Evolutionary conservation across 306 rosid genomes (phyloP).

Genomic region (Quercus rubra): DNA sequence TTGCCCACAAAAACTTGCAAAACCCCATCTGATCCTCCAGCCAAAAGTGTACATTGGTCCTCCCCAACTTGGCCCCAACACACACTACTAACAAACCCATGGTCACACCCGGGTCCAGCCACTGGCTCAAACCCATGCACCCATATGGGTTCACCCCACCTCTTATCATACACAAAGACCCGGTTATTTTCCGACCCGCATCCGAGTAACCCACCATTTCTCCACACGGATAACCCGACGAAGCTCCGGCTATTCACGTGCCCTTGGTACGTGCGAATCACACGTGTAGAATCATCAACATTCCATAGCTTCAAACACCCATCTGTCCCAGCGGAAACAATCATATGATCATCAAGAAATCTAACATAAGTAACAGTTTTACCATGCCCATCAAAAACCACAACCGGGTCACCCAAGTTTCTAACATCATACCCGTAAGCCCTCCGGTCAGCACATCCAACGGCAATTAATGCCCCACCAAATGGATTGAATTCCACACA

Average conservation of each 20-base stretch:
- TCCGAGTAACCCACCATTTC: constrained; percentile 45
- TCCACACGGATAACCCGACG: constrained; percentile 60
- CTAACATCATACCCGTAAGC: constrained; percentile 53
- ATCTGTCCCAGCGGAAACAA: constrained; percentile 45
- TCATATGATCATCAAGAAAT: constrained; percentile 30
- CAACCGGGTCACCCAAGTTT: constrained; percentile 38
- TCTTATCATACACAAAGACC: constrained; percentile 49
- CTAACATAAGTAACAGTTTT: constrained; percentile 52
- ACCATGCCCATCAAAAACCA: constrained; percentile 40
- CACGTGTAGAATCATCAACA: constrained; percentile 17
- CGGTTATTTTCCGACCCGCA: constrained; percentile 59
- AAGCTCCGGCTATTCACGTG: constrained; percentile 52
- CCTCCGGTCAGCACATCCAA: constrained; percentile 55
- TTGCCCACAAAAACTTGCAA: constrained; percentile 52
- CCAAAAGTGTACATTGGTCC: constrained; percentile 43
- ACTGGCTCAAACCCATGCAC: constrained; percentile 32
- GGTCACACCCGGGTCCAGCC: constrained; percentile 2
- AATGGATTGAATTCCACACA: constrained; percentile 52
- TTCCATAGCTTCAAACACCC: constrained; percentile 56
- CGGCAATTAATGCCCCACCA: constrained; percentile 35
- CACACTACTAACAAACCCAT: constrained; percentile 52
- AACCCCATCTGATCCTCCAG: constrained; percentile 60
- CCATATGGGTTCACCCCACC: constrained; percentile 65
- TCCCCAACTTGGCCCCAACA: constrained; percentile 50
- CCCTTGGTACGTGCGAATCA: constrained; percentile 44